Percentiles rank a stretch among this genome's conserved stretches.
phyloP scores from a whole-genome alignment of 2,329 filamentous ascomycete species.

The Ceratocystis cubensis region DNA sequence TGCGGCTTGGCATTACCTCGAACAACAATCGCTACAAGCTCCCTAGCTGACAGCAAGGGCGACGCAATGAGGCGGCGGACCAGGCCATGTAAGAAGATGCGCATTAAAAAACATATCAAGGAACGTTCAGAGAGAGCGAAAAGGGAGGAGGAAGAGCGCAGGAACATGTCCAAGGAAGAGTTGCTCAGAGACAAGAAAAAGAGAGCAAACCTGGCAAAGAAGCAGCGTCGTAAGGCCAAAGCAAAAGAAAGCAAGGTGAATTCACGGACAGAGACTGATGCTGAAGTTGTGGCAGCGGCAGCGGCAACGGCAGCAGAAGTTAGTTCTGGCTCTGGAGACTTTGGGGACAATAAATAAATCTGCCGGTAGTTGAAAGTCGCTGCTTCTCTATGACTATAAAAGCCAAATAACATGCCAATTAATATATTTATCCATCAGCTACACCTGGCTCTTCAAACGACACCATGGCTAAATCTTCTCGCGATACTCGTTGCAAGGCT shows the following conservation, averaged over 20 bases:
- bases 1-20: constrained; percentile 24
- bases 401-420: not conserved
- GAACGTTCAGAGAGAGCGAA: constrained; percentile 33
- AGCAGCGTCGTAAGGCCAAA: constrained; percentile 46
- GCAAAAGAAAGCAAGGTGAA: constrained; percentile 40
- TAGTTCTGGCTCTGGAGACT: constrained; percentile 12
- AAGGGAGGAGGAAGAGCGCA: constrained; percentile 30
- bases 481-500: constrained; percentile 8
- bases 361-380: too few relatives aligned
- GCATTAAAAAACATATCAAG: constrained; percentile 39
- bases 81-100: constrained; percentile 44
- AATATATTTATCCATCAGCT: not conserved
- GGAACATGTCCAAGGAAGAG: constrained; percentile 36
- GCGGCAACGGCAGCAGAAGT: constrained; percentile 23
- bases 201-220: constrained; percentile 47
- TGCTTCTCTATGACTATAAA: not conserved
- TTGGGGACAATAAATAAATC: constrained; percentile 20
- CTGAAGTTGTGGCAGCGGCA: constrained; percentile 32
- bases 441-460: not conserved
- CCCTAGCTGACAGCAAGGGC: not conserved
- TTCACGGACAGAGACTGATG: constrained; percentile 40
- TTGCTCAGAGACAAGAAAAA: constrained; percentile 47
- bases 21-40: constrained; percentile 4
- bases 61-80: constrained; percentile 19
- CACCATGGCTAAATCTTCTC: not conserved